Evolutionary conservation across 164 flowering plant species (phyloP).

Genomic region (Euptelea pleiosperma): DNA sequence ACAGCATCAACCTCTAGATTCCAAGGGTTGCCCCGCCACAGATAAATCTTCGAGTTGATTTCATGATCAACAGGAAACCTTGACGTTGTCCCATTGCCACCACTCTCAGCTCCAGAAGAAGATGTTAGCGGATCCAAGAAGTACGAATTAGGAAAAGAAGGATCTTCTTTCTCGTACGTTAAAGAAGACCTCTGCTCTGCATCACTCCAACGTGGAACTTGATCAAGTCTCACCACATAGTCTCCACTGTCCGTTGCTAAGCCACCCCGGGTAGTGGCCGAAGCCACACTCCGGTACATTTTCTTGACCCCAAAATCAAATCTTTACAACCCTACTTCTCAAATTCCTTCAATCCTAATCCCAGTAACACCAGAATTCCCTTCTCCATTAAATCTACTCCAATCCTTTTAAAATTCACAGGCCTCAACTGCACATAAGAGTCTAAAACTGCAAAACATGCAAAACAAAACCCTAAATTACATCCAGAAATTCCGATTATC

Average conservation of each 20-base stretch:
- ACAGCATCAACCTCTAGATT: constrained; percentile 98
- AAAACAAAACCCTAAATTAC: not conserved
- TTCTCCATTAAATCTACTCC: not conserved
- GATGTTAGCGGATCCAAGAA: constrained; percentile 76
- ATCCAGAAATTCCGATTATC: no score
- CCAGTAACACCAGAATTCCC: not conserved
- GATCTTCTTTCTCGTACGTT: constrained; percentile 53
- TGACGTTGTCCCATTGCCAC: constrained; percentile 50
- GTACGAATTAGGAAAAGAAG: constrained; percentile 40
- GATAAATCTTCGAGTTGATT: constrained; percentile 80
- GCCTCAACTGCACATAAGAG: no score
- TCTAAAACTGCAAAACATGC: not conserved
- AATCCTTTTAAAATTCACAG: not conserved
- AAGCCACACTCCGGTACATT: constrained; percentile 64
- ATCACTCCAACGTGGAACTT: constrained; percentile 94
- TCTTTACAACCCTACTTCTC: not conserved
- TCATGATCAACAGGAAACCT: constrained; percentile 91
- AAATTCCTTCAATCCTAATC: not conserved
- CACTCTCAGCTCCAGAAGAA: constrained; percentile 44
- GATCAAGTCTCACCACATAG: constrained; percentile 69
- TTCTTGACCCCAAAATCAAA: constrained; percentile 3
- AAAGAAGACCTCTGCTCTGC: constrained; percentile 56
- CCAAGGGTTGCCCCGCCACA: constrained; percentile 99
- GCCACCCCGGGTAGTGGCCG: constrained; percentile 57
- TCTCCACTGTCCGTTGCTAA: constrained; percentile 68